These are phyloP conservation scores for Wickerhamiella azymoides DNA, from an alignment of 805 yeast species.

Conservation along the genomic window DNA sequence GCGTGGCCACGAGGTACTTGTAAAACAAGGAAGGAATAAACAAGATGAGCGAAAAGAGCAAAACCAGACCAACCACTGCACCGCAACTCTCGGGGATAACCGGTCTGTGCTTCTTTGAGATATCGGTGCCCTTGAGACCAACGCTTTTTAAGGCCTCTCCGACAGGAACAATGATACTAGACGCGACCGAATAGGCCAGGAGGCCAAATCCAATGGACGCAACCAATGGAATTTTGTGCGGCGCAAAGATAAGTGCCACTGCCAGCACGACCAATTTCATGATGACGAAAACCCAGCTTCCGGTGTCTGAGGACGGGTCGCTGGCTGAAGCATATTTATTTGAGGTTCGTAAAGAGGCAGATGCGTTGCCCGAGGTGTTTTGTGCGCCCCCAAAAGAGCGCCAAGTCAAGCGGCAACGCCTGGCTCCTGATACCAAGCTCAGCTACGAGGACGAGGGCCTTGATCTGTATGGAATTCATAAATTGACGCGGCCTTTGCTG, in stretches of 20 bases:
- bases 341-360: not conserved
- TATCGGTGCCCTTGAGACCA: constrained; percentile 77
- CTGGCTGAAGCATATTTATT: constrained; percentile 3
- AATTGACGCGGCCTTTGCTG: not conserved
- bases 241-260: constrained; percentile 14
- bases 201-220: constrained; percentile 14
- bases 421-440: not conserved
- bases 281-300: constrained; percentile 4
- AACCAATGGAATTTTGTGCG: constrained; percentile 11
- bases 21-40: constrained; percentile 81
- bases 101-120: constrained; percentile 63
- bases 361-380: not conserved
- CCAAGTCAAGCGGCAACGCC: not conserved
- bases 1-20: constrained; percentile 48
- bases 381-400: not conserved
- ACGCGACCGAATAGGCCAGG: constrained; percentile 8
- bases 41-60: constrained; percentile 64
- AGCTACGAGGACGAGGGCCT: not conserved
- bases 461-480: not conserved
- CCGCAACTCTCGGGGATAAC: constrained; percentile 85
- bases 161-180: constrained; percentile 16
- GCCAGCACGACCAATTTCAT: constrained; percentile 10
- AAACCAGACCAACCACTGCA: constrained; percentile 70
- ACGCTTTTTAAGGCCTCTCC: constrained; percentile 22
- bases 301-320: not conserved